A percentile compares a stretch with the other conserved stretches of the same genome.
phyloP scores from a whole-genome alignment of 345 rosid genomes.

The Streptanthus diversifolius region DNA sequence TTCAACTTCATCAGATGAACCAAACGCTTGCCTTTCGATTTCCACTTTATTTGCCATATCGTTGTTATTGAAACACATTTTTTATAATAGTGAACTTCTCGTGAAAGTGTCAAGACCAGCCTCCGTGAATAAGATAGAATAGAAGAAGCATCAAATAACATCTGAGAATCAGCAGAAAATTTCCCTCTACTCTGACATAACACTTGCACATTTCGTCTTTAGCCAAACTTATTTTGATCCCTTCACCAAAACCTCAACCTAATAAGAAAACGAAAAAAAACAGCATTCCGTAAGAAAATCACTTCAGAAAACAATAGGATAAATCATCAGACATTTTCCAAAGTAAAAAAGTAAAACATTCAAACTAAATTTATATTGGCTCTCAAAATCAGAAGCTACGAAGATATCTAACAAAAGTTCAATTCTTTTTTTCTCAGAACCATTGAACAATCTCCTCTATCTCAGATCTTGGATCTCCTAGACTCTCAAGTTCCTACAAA shows the following conservation, averaged over 20 bases:
- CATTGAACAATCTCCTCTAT: not conserved
- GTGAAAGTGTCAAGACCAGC: slow-evolving; percentile 26
- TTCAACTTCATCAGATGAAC: slow-evolving; percentile 48
- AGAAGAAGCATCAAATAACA: slow-evolving; percentile 32
- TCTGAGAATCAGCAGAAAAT: slow-evolving; percentile 15
- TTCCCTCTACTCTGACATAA: slow-evolving; percentile 24
- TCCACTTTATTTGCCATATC: slow-evolving; percentile 39
- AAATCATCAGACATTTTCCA: not conserved
- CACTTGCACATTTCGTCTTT: slow-evolving; percentile 20
- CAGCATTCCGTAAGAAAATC: not conserved
- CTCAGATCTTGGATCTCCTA: slow-evolving; percentile 17
- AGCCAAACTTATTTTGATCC: slow-evolving; percentile 16
- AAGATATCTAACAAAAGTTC: not conserved
- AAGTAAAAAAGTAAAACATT: not conserved
- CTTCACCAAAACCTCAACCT: slow-evolving; percentile 20
- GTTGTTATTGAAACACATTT: slow-evolving; percentile 47
- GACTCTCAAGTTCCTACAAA: not conserved
- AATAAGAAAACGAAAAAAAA: not conserved
- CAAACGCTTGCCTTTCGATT: slow-evolving; percentile 39
- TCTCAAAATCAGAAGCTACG: not conserved
- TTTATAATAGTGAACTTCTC: slow-evolving; percentile 1
- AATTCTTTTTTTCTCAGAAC: not conserved
- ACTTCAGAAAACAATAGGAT: not conserved
- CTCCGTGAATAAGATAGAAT: slow-evolving; percentile 44
- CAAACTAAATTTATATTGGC: not conserved